Evolutionary conservation across 2,329 filamentous ascomycete species (phyloP).

Genomic region (Aureobasidium uvarum): DNA sequence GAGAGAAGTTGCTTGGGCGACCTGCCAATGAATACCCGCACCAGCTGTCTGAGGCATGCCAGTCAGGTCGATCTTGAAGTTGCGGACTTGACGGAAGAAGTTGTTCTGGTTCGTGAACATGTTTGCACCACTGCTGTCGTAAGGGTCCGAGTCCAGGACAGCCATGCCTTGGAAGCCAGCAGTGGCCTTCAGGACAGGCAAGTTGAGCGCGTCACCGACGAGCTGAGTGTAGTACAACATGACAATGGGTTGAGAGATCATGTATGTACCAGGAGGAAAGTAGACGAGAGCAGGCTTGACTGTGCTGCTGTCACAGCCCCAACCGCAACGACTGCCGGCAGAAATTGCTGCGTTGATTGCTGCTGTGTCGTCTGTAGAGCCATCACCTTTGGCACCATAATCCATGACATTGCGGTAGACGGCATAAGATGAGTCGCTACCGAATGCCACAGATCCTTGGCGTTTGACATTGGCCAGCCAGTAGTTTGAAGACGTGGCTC

Average conservation of each 20-base stretch:
- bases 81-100: conserved; percentile 57
- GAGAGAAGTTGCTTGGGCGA: conserved; percentile 57
- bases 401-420: conserved; percentile 52
- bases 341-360: conserved; percentile 84
- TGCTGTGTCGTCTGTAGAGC: conserved; percentile 74
- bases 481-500: conserved; percentile 51
- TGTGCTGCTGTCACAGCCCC: conserved; percentile 79
- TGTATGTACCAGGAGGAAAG: conserved; percentile 84
- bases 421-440: conserved; percentile 59
- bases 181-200: conserved; percentile 58
- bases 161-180: conserved; percentile 74
- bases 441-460: conserved; percentile 66
- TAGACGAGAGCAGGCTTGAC: conserved; percentile 83
- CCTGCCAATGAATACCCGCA: conserved; percentile 54
- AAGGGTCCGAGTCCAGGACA: conserved; percentile 85
- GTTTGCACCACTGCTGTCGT: conserved; percentile 57
- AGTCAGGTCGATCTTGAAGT: conserved; percentile 53
- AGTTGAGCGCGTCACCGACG: conserved; percentile 70
- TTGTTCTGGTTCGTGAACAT: conserved; percentile 49
- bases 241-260: conserved; percentile 74
- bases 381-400: conserved; percentile 54
- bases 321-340: conserved; percentile 74
- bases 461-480: conserved; percentile 71
- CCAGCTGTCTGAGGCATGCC: conserved; percentile 38
- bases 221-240: conserved; percentile 94